Conservation (phyloP, 257 asterid species). For the Datura wrightii region DNA sequence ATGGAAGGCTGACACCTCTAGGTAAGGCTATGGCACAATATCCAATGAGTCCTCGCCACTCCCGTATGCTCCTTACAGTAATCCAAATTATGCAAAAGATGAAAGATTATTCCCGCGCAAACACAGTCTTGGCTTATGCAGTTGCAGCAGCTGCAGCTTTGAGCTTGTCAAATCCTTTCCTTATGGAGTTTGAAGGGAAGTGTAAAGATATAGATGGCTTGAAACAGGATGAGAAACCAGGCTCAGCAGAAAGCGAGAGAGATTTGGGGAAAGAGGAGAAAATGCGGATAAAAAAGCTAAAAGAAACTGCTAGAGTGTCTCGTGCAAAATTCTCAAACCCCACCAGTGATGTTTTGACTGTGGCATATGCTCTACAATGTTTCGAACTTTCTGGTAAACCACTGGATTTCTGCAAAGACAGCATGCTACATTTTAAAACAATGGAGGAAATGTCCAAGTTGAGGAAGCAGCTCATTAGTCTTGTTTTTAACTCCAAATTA, state of each 20-base stretch:
- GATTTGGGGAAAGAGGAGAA: slow-evolving; percentile 52
- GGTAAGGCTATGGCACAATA: slow-evolving; percentile 96
- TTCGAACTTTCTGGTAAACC: slow-evolving; percentile 67
- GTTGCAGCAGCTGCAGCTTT: slow-evolving; percentile 90
- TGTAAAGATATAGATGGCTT: slow-evolving; percentile 42
- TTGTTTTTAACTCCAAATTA: slow-evolving; percentile 57
- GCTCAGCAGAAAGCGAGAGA: slow-evolving; percentile 44
- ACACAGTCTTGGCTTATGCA: slow-evolving; percentile 80
- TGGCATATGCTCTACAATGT: slow-evolving; percentile 76
- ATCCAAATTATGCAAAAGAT: slow-evolving; percentile 65
- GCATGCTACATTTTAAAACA: slow-evolving; percentile 71
- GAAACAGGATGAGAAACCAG: slow-evolving; percentile 40
- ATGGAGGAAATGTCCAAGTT: slow-evolving; percentile 99
- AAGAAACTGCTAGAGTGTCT: slow-evolving; percentile 60
- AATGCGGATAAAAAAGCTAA: slow-evolving; percentile 65
- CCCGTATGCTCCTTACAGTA: slow-evolving; percentile 96
- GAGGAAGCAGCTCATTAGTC: slow-evolving; percentile 82
- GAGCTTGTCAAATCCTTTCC: slow-evolving; percentile 80
- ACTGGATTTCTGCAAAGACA: slow-evolving; percentile 58
- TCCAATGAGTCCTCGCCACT: slow-evolving; percentile 98
- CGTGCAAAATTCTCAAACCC: slow-evolving; percentile 76
- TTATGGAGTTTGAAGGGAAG: slow-evolving; percentile 50
- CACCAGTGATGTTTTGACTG: slow-evolving; percentile 74
- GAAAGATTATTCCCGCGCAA: slow-evolving; percentile 52
- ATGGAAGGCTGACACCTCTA: slow-evolving; percentile 73